phyloP scores from a whole-genome alignment of 2,329 filamentous ascomycete genomes.

The Sporothrix curviconia region DNA sequence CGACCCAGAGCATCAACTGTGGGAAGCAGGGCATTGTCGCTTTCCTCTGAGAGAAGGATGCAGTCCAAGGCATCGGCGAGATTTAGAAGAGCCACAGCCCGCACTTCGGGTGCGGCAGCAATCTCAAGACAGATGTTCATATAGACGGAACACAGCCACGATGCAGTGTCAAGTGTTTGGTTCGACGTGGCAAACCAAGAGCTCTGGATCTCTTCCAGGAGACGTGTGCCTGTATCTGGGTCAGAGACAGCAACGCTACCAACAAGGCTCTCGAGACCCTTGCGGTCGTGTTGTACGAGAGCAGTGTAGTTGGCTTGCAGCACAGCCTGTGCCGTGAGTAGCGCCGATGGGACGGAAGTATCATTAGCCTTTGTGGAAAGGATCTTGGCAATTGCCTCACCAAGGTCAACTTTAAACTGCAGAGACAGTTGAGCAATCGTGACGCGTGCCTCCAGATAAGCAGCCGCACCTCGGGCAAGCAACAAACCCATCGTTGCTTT shows the following conservation, averaged over 20 bases:
- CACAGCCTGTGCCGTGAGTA: slow-evolving; percentile 34
- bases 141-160: slow-evolving; percentile 38
- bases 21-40: slow-evolving; percentile 35
- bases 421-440: slow-evolving; percentile 26
- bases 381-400: not conserved
- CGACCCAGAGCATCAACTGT: slow-evolving; percentile 41
- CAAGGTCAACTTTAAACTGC: not conserved
- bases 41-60: slow-evolving; percentile 27
- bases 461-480: slow-evolving; percentile 38
- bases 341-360: slow-evolving; percentile 23
- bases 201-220: slow-evolving; percentile 33
- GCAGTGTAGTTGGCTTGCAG: slow-evolving; percentile 33
- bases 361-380: not conserved
- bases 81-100: slow-evolving; percentile 40
- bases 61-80: slow-evolving; percentile 41
- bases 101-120: slow-evolving; percentile 38
- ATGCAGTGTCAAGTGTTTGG: slow-evolving; percentile 22
- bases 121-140: slow-evolving; percentile 31
- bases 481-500: slow-evolving; percentile 11
- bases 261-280: slow-evolving; percentile 27
- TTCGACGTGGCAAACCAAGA: slow-evolving; percentile 20
- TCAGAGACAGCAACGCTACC: slow-evolving; percentile 33
- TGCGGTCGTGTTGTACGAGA: slow-evolving; percentile 15
- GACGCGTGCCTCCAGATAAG: slow-evolving; percentile 42
- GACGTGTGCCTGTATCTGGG: slow-evolving; percentile 35